Base-by-base conservation (phyloP, 2,329 filamentous ascomycete genomes). In the Xylaria sp. region DNA sequence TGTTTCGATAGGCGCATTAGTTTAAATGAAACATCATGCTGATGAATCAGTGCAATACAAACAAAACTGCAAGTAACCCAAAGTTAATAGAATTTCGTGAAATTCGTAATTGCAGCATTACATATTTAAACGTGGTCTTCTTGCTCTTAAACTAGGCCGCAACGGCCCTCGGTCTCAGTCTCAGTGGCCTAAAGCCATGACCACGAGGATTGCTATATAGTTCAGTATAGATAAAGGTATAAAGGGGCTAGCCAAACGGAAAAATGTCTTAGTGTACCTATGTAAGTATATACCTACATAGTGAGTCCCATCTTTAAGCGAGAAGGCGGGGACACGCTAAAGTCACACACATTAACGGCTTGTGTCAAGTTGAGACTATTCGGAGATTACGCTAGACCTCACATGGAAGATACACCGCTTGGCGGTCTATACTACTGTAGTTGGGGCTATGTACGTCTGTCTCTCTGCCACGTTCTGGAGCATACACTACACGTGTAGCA, bases 331-430 rank as follows among this genome's bases (percentile, higher is more conserved):
- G 34, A 58, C 34, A 25, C 50, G 56, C 63, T 66, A 66, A 56
- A 60, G 23, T 61, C 10, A 20, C 9, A 50, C 39, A 48, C 39
- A 7, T 25, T 51, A 57, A 65, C 46, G 50, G 66, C 31, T 50
- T 63, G 57, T 65, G 58, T 63, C 63, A 50, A 66, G 34, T 50
- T 63, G 66, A 66, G 66, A 63, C 63, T 41, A 39, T 60, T 60
- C 63, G 67, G 64, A 67, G 64, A 69, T 69, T 64, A 55, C 25
- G 46, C 50, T 52, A 52, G 52, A 62, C 44, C 41, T 51, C 67
- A 52, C 48, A 59, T 63, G 64, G 55, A 51, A 52, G 41, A 37
- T 20, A 50, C 13, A 50, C 13, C 41, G 48, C 20, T 64, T 69
- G 67, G 52, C 52, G 28, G 51, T 34, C 13, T 34, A 34, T 15